phyloP scores from a whole-genome alignment of 768 basidiomycete genomes.

The Inosperma sp. region DNA sequence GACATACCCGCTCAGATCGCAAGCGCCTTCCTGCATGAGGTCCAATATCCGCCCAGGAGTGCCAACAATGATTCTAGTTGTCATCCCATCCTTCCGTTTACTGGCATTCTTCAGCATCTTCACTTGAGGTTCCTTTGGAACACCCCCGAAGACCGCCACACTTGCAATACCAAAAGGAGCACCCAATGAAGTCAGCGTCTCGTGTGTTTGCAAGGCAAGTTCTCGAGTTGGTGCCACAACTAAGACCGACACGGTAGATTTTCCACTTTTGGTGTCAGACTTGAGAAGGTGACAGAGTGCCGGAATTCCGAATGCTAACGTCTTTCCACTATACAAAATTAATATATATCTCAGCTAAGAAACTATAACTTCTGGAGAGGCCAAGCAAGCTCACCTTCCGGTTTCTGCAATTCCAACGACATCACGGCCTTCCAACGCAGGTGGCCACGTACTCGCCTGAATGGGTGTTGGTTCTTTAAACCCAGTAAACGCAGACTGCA shows the following conservation, averaged over 20 bases:
- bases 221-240: constrained; percentile 95
- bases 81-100: constrained; percentile 42
- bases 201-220: constrained; percentile 92
- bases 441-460: constrained; percentile 93
- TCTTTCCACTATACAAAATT: constrained; percentile 70
- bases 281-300: constrained; percentile 67
- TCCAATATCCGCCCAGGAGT: constrained; percentile 94
- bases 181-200: constrained; percentile 70
- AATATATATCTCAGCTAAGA: not conserved
- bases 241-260: constrained; percentile 53
- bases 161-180: constrained; percentile 70
- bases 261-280: constrained; percentile 28
- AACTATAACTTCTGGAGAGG: not conserved
- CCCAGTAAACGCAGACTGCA: constrained; percentile 57
- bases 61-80: constrained; percentile 81
- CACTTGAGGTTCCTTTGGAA: constrained; percentile 81
- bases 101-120: constrained; percentile 55
- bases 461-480: constrained; percentile 93
- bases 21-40: constrained; percentile 79
- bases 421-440: constrained; percentile 74
- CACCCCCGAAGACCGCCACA: constrained; percentile 94
- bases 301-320: constrained; percentile 92
- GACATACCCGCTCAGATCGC: constrained; percentile 73
- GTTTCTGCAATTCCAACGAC: constrained; percentile 97
- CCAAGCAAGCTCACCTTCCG: constrained; percentile 52